These are phyloP conservation scores for Alternaria infectoria DNA, from an alignment of 2,329 filamentous ascomycete species.

Conservation along the genomic window DNA sequence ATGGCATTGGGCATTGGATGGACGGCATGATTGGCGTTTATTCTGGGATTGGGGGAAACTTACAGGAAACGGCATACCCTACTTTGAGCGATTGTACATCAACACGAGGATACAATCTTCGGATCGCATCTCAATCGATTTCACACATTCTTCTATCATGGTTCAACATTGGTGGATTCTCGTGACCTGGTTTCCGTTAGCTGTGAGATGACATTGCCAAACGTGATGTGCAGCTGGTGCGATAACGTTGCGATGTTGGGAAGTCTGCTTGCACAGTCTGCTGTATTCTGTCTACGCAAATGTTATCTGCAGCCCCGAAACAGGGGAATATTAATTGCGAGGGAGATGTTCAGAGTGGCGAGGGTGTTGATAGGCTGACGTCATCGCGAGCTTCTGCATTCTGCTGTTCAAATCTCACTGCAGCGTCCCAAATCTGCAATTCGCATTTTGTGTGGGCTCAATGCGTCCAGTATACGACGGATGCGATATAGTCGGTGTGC, in stretches of 20 bases:
- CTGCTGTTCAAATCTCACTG: not conserved
- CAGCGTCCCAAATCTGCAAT: not conserved
- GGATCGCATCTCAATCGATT: constrained; percentile 7
- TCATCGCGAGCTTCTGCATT: not conserved
- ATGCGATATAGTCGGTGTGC: not conserved
- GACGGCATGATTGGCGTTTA: constrained; percentile 1
- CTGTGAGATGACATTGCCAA: not conserved
- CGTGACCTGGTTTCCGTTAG: not conserved
- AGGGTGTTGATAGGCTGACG: not conserved
- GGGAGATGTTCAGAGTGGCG: not conserved
- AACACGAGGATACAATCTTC: not conserved
- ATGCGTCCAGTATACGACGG: not conserved
- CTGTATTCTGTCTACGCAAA: not conserved
- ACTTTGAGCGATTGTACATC: constrained; percentile 3
- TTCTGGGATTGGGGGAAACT: not conserved
- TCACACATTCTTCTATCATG: not conserved
- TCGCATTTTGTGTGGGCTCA: not conserved
- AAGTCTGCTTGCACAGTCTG: rapidly evolving
- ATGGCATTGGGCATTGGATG: not conserved
- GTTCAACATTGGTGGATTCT: not conserved
- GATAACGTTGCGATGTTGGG: not conserved
- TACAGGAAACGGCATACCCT: constrained; percentile 2
- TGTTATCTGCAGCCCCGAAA: not conserved
- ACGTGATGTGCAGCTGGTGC: not conserved
- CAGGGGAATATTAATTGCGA: not conserved